Conservation (phyloP, 352 stramenopile species). For the Phytophthora sp. region DNA sequence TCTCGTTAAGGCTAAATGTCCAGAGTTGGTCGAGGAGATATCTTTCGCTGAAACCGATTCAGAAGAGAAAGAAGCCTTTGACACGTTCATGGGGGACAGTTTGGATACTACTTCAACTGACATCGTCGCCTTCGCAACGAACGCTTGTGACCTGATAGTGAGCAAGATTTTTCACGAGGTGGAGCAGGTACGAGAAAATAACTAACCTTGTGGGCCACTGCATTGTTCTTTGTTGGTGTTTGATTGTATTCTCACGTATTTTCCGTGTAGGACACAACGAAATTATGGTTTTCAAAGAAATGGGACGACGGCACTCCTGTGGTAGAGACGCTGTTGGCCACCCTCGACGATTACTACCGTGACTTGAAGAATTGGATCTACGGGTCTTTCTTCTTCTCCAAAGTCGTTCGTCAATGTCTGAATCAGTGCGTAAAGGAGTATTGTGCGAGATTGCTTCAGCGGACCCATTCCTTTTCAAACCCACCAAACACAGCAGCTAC, state of each 20-base stretch:
- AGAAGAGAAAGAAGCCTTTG: conserved; percentile 80
- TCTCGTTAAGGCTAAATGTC: conserved; percentile 87
- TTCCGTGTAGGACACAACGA: conserved; percentile 59
- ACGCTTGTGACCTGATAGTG: conserved; percentile 69
- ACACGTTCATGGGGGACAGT: conserved; percentile 75
- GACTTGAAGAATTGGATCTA: conserved; percentile 82
- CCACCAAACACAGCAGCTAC: conserved; percentile 39
- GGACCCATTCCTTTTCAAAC: conserved; percentile 63
- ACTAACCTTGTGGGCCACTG: background rate
- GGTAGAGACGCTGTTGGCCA: conserved; percentile 76
- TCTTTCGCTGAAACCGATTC: conserved; percentile 77
- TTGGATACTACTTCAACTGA: conserved; percentile 81
- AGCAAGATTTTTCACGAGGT: conserved; percentile 84
- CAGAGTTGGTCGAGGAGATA: conserved; percentile 83
- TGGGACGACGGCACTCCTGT: conserved; percentile 82
- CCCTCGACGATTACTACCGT: conserved; percentile 77
- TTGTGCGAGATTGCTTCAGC: conserved; percentile 57
- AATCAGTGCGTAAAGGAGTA: conserved; percentile 78
- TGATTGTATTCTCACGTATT: no score
- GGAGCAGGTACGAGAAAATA: conserved; percentile 54
- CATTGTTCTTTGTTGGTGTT: background rate
- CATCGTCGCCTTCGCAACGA: conserved; percentile 77
- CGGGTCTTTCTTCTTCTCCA: conserved; percentile 87
- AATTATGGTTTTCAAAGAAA: conserved; percentile 83
- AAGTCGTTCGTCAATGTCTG: conserved; percentile 73